phyloP scores from a whole-genome alignment of 257 asterid species.

The Solanum rostratum region DNA sequence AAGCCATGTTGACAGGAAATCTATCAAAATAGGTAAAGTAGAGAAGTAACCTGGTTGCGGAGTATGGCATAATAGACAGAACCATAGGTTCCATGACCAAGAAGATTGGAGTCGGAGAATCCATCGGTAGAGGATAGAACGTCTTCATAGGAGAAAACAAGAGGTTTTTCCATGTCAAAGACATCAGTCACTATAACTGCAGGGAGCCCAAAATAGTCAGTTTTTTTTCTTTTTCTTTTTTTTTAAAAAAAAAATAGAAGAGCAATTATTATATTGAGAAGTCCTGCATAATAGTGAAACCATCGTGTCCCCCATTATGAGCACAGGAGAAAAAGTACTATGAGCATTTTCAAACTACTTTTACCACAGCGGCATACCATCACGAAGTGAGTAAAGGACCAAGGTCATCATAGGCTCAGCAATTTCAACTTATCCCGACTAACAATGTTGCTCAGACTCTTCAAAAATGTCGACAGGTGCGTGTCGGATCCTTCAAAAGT shows the following conservation, averaged over 20 bases:
- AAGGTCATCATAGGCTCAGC: not conserved
- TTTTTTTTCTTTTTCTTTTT: not conserved
- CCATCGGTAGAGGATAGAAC: conserved; percentile 64
- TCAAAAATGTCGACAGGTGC: not conserved
- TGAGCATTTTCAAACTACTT: not conserved
- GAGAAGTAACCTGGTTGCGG: conserved; percentile 61
- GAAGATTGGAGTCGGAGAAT: conserved; percentile 76
- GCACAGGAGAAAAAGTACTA: not conserved
- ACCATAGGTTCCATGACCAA: conserved; percentile 93
- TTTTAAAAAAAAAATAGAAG: not conserved
- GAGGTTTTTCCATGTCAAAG: conserved; percentile 86
- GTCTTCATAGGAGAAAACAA: conserved; percentile 61
- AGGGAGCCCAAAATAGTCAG: conserved; percentile 3
- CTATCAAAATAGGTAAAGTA: not conserved
- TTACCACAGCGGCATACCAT: not conserved
- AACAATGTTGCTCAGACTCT: not conserved
- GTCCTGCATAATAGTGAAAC: not conserved
- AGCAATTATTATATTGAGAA: not conserved
- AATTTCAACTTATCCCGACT: not conserved
- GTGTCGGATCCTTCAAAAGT: not conserved
- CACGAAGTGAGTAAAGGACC: not conserved
- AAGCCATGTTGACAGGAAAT: not conserved
- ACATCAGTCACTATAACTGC: conserved; percentile 81
- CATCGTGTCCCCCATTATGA: not conserved
- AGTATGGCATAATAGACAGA: conserved; percentile 81